Conservation (phyloP, 2,329 filamentous ascomycete species). For the Cladosporium sp. region DNA sequence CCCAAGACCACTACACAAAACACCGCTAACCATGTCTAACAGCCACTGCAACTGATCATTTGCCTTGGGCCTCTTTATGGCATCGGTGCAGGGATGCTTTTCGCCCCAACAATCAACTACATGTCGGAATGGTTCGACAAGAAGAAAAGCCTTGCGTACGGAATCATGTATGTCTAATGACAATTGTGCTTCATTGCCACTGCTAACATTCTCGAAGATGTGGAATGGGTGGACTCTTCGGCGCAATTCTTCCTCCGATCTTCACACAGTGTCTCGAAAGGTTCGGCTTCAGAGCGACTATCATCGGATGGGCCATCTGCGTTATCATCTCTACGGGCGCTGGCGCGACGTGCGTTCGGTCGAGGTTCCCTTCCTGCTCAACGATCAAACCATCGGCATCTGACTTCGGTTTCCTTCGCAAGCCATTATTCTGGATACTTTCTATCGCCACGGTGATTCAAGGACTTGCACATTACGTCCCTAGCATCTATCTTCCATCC, state of each 20-base stretch:
- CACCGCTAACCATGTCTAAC: not conserved
- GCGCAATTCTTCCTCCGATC: not conserved
- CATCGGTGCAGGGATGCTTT: not conserved
- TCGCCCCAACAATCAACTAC: not conserved
- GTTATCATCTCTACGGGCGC: not conserved
- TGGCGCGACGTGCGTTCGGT: not conserved
- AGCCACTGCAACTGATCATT: not conserved
- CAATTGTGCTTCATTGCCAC: no score
- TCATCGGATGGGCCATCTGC: not conserved
- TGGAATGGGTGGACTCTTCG: not conserved
- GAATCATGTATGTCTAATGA: not conserved
- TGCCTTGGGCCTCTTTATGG: not conserved
- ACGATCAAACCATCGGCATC: not conserved
- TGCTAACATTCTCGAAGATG: not conserved
- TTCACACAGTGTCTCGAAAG: not conserved
- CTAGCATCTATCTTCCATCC: constrained; percentile 1
- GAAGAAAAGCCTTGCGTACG: not conserved
- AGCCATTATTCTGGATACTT: not conserved
- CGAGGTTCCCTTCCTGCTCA: not conserved
- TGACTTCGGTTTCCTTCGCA: not conserved
- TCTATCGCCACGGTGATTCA: not conserved
- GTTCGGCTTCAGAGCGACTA: not conserved
- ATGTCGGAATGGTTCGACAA: constrained; percentile 1
- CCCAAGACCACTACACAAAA: not conserved
- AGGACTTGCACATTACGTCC: not conserved